Percentiles rank a stretch among this genome's conserved stretches.
These are phyloP conservation scores for Candida glucosophila DNA, from an alignment of 1,139 yeast species.

Conservation along the genomic window DNA sequence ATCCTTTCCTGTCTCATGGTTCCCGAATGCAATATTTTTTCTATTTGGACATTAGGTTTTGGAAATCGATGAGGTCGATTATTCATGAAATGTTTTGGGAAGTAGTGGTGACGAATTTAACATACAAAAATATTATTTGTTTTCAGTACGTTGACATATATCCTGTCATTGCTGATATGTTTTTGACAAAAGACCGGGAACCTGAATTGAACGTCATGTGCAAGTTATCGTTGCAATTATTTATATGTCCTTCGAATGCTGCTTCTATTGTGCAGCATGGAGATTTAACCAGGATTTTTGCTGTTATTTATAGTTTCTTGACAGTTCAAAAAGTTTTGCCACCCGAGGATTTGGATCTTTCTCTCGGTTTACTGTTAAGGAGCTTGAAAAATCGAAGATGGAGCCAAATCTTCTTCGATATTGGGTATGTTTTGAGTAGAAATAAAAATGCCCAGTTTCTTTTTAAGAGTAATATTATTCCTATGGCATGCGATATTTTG, in stretches of 20 bases:
- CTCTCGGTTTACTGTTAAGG: conserved; percentile 33
- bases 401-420: conserved; percentile 79
- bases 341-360: conserved; percentile 35
- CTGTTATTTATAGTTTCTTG: conserved; percentile 58
- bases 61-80: conserved; percentile 55
- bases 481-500: conserved; percentile 55
- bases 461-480: conserved; percentile 25
- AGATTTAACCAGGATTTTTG: conserved; percentile 57
- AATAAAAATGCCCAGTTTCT: conserved; percentile 44
- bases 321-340: conserved; percentile 47
- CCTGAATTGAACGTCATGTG: conserved; percentile 76
- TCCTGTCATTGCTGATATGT: conserved; percentile 70
- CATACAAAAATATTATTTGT: conserved; percentile 52
- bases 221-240: conserved; percentile 73
- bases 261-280: conserved; percentile 62
- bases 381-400: conserved; percentile 71
- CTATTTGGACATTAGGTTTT: conserved; percentile 61
- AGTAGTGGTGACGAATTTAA: conserved; percentile 58
- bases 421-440: conserved; percentile 69
- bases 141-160: conserved; percentile 80
- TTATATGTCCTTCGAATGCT: conserved; percentile 78
- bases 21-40: conserved; percentile 74
- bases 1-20: conserved; percentile 34
- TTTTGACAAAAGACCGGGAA: conserved; percentile 63
- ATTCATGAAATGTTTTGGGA: conserved; percentile 66